phyloP scores from a whole-genome alignment of 2,329 filamentous ascomycete genomes.

The Plectosphaerella plurivora region DNA sequence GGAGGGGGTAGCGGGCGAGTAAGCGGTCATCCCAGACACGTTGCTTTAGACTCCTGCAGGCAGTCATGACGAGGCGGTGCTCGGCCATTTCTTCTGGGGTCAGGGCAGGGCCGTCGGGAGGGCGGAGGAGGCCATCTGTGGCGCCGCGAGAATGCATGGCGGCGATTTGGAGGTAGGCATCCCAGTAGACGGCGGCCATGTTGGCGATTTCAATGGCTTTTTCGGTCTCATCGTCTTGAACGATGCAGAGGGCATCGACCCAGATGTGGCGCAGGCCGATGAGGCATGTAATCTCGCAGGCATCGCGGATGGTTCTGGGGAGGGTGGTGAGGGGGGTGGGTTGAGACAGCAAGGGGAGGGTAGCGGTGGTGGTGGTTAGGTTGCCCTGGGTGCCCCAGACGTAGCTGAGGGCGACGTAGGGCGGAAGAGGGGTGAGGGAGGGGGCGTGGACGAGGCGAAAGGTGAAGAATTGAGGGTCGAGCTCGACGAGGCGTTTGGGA shows the following conservation, averaged over 20 bases:
- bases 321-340: not conserved
- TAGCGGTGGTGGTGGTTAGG: conserved; percentile 2
- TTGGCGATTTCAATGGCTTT: conserved; percentile 4
- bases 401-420: conserved; percentile 38
- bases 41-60: not conserved
- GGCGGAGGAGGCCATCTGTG: not conserved
- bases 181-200: conserved; percentile 4
- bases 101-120: not conserved
- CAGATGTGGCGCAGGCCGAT: not conserved
- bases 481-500: not conserved
- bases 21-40: not conserved
- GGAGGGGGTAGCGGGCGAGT: conserved; percentile 14
- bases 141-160: not conserved
- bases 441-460: not conserved
- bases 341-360: not conserved
- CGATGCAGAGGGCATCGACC: conserved; percentile 9
- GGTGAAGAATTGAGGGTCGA: not conserved
- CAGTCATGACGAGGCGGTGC: not conserved
- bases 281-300: not conserved
- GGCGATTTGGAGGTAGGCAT: not conserved
- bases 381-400: conserved; percentile 25
- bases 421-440: not conserved
- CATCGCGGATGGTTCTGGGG: not conserved
- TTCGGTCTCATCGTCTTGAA: conserved; percentile 7
- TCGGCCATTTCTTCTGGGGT: not conserved